Conservation (phyloP, 2,329 filamentous ascomycete species). For the Aspergillus proliferans region DNA sequence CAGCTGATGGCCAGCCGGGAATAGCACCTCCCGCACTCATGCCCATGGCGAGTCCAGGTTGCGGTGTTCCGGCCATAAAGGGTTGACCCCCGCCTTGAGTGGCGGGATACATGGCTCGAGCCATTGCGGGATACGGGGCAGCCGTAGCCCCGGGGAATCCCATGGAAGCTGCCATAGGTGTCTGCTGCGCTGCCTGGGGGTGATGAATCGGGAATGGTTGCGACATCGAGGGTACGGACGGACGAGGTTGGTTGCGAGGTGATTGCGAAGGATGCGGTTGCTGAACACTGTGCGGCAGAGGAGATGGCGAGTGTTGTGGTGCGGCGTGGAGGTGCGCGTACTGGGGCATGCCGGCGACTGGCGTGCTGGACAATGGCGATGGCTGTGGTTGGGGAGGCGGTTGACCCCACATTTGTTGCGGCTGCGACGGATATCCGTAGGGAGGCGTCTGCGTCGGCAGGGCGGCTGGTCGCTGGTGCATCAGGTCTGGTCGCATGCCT, state of each 20-base stretch:
- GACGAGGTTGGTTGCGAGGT: constrained; percentile 36
- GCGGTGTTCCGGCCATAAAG: constrained; percentile 29
- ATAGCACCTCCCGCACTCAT: constrained; percentile 31
- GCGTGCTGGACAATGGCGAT: constrained; percentile 42
- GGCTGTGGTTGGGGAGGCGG: constrained; percentile 59
- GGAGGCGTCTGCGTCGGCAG: constrained; percentile 40
- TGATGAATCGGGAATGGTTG: constrained; percentile 33
- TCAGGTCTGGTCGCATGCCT: constrained; percentile 53
- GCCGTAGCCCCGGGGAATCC: constrained; percentile 29
- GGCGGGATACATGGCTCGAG: constrained; percentile 33
- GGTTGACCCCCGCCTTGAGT: constrained; percentile 28
- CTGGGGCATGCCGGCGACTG: constrained; percentile 38
- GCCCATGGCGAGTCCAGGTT: constrained; percentile 29
- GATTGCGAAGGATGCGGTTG: constrained; percentile 36
- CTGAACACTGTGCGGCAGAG: constrained; percentile 27
- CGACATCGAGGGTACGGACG: constrained; percentile 31
- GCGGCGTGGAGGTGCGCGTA: constrained; percentile 35
- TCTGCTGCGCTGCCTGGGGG: constrained; percentile 27
- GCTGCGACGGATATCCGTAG: constrained; percentile 54
- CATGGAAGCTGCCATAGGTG: constrained; percentile 29
- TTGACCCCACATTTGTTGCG: constrained; percentile 63
- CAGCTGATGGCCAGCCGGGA: constrained; percentile 30
- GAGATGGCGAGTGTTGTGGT: constrained; percentile 34
- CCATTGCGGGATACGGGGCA: constrained; percentile 29
- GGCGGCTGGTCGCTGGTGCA: constrained; percentile 58